Conservation (phyloP, 1,284 basidiomycete genomes). For the Rhodotorula sp. region DNA sequence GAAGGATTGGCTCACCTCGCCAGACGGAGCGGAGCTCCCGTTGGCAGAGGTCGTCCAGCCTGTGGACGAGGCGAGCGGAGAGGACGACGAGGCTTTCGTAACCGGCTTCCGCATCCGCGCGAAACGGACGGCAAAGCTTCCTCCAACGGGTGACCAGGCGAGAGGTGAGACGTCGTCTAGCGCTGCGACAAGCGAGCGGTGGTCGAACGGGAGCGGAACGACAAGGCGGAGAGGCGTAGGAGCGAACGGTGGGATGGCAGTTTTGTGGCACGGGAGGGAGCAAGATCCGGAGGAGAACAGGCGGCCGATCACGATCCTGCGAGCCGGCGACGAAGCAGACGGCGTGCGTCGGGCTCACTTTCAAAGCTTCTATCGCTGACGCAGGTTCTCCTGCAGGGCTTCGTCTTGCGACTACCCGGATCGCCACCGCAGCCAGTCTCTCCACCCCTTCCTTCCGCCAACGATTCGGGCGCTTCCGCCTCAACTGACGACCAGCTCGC, state of each 20-base stretch:
- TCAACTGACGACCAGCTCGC: constrained; percentile 10
- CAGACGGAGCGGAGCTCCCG: not conserved
- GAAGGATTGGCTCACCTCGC: constrained; percentile 13
- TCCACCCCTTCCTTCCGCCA: not conserved
- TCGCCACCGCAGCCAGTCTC: not conserved
- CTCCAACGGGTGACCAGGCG: not conserved
- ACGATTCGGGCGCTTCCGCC: not conserved
- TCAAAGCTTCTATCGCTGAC: not conserved
- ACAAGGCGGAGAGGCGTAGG: constrained; percentile 24
- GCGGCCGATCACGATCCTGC: constrained; percentile 27
- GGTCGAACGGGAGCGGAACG: not conserved
- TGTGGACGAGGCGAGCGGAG: not conserved
- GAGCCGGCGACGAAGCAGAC: constrained; percentile 20
- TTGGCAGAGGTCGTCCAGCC: constrained; percentile 5
- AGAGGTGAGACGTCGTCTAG: not conserved
- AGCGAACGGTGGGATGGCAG: constrained; percentile 24
- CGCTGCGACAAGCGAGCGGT: not conserved
- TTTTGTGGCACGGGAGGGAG: constrained; percentile 34
- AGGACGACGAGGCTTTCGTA: constrained; percentile 14
- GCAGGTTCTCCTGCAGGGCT: not conserved
- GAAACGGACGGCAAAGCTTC: constrained; percentile 1
- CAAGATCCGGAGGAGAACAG: constrained; percentile 16
- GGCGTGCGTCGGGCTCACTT: constrained; percentile 4
- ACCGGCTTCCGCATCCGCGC: constrained; percentile 24
- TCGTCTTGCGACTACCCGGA: constrained; percentile 16